Evolutionary conservation across 345 rosid genomes (phyloP), one percentile per base, ranked within the genome.

Genomic region (Corchorus olitorius): DNA sequence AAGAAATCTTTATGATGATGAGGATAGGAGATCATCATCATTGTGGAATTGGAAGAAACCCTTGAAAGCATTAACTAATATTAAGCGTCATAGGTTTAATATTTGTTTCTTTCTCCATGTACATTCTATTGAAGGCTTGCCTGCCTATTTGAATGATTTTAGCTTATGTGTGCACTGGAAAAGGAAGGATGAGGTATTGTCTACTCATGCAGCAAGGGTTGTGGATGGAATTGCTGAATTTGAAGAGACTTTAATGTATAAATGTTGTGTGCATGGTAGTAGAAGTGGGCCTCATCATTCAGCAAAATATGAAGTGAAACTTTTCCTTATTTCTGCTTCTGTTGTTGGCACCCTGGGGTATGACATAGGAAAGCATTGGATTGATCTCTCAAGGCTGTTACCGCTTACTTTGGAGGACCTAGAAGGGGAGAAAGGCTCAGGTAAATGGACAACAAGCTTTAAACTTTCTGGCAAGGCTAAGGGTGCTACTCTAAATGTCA

Each of bases 11-110:
- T 75, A 81, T 49, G 79, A 76, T 67, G 77, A 34, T 70, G 72
- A 50, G 45, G 43, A 39, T 53, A 88, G 85, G 87, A 92, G 84
- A 85, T 74, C 86, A 0, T 83, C 80, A 2, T 85, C 86, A 3
- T 16, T 75, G 5, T 87, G 97, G 94, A 89, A 82, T 65, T 94
- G 97, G 97, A 94, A 91, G 93, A 94, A 88, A 41, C 89, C 97
- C 14, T 78, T 91, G 65, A 91, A 89, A 81, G 93, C 92, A n/a
- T 82, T 94, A 76, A 80, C 89, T 55, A 91, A 90, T 83, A 82
- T 90, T 52, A 70, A 91, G 75, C 78, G 75, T 68, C 87, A 85
- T 49, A 84, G 84, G 80, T 90, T 88, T 75, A 83, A 86, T 77
- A 76, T 92, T 74, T 90, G 84, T 80, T 94, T 92, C 84, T 86